phyloP scores from a whole-genome alignment of 2,329 filamentous ascomycete genomes.

The Hirsutella rhossiliensis region DNA sequence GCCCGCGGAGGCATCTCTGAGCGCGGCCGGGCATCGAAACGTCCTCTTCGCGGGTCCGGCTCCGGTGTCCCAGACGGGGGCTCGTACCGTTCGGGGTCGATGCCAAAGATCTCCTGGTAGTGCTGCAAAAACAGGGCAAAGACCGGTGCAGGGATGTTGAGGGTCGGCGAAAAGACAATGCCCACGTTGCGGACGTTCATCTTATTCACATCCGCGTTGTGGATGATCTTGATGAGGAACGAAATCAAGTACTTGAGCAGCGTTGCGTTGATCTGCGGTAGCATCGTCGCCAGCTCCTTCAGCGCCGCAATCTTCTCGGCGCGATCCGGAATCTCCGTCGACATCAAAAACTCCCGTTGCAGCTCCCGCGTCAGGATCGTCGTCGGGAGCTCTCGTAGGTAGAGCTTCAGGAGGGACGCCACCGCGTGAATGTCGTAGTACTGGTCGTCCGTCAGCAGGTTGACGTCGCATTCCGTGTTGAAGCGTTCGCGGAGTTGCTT shows the following conservation, averaged over 20 bases:
- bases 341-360: slow-evolving; percentile 76
- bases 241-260: slow-evolving; percentile 75
- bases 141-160: slow-evolving; percentile 91
- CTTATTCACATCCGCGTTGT: slow-evolving; percentile 83
- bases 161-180: slow-evolving; percentile 93
- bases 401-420: slow-evolving; percentile 85
- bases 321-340: slow-evolving; percentile 66
- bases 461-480: slow-evolving; percentile 84
- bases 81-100: slow-evolving; percentile 52
- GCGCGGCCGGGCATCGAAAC: slow-evolving; percentile 16
- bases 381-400: slow-evolving; percentile 80
- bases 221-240: slow-evolving; percentile 85
- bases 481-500: slow-evolving; percentile 85
- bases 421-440: slow-evolving; percentile 96
- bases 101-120: slow-evolving; percentile 73
- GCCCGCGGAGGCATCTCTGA: slow-evolving; percentile 30
- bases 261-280: slow-evolving; percentile 71
- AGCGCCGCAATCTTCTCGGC: slow-evolving; percentile 66
- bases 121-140: slow-evolving; percentile 92
- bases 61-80: slow-evolving; percentile 33
- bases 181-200: slow-evolving; percentile 97
- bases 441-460: slow-evolving; percentile 68
- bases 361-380: slow-evolving; percentile 86
- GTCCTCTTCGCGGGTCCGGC: slow-evolving; percentile 16
- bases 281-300: slow-evolving; percentile 63